phyloP scores from a whole-genome alignment of 306 rosid genomes.

The Castanea mollissima region DNA sequence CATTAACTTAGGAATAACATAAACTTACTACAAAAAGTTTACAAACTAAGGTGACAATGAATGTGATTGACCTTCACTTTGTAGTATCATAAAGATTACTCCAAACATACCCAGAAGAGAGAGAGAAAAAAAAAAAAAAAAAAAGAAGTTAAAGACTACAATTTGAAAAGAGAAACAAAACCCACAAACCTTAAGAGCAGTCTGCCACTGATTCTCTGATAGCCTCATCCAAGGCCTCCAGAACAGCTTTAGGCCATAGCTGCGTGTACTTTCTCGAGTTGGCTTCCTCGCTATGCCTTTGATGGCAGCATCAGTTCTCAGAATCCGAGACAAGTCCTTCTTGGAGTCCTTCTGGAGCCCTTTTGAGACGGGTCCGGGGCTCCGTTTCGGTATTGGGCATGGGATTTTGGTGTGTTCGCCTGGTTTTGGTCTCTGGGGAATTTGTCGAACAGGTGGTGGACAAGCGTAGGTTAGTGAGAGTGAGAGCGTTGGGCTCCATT shows the following conservation, averaged over 20 bases:
- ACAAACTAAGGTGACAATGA: no score
- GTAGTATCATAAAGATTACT: no score
- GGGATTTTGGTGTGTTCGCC: constrained; percentile 9
- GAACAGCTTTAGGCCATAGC: constrained; percentile 79
- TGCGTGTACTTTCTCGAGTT: constrained; percentile 60
- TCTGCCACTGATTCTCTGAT: constrained; percentile 45
- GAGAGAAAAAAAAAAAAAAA: background rate
- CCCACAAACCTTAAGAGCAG: constrained; percentile 64
- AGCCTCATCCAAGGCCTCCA: constrained; percentile 83
- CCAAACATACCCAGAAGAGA: no score
- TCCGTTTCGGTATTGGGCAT: constrained; percentile 41
- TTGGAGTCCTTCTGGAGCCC: constrained; percentile 52
- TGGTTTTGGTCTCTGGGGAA: constrained; percentile 1
- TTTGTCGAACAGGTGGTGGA: constrained; percentile 27
- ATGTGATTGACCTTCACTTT: no score
- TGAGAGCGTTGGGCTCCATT: background rate
- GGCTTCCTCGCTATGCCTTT: constrained; percentile 53
- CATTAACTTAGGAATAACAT: no score
- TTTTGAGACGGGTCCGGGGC: constrained; percentile 24
- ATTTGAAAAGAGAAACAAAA: background rate
- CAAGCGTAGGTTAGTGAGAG: background rate
- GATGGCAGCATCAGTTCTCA: constrained; percentile 85
- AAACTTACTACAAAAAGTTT: no score
- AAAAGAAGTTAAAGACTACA: background rate
- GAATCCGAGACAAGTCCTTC: constrained; percentile 75